These are phyloP conservation scores for Monilinia aucupariae DNA, from an alignment of 2,329 filamentous ascomycete genomes.

Conservation along the genomic window DNA sequence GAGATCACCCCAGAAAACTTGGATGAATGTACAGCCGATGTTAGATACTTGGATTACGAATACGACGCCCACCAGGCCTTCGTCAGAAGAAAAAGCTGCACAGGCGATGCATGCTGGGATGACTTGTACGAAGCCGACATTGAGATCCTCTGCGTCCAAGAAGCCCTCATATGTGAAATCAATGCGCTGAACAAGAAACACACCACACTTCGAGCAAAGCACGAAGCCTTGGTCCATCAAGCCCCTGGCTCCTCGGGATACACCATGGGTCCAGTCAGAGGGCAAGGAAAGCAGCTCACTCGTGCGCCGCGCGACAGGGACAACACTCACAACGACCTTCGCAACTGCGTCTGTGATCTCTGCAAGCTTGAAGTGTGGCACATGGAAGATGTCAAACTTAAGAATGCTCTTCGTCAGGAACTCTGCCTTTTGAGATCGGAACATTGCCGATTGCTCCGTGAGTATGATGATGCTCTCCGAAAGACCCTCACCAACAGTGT, in stretches of 20 bases:
- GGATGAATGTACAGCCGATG: no score
- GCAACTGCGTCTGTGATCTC: not conserved
- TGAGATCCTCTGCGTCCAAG: not conserved
- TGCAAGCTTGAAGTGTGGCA: not conserved
- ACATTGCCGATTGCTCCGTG: not conserved
- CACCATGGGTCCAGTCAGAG: not conserved
- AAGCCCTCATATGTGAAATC: not conserved
- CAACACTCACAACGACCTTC: no score
- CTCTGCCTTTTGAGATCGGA: not conserved
- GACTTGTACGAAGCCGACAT: not conserved
- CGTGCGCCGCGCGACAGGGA: no score
- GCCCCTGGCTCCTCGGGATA: not conserved
- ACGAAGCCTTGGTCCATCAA: not conserved
- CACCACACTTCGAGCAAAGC: not conserved
- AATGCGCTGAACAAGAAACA: no score
- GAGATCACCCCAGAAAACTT: no score
- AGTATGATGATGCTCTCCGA: not conserved
- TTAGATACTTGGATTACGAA: not conserved
- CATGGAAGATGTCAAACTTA: not conserved
- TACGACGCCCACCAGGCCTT: no score
- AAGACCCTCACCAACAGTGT: not conserved
- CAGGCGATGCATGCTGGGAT: rapidly evolving
- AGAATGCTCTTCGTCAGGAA: not conserved
- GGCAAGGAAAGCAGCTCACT: no score
- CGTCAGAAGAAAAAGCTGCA: no score